Percentiles rank a stretch among this genome's conserved stretches.
phyloP scores from a whole-genome alignment of 768 basidiomycete species.

The Hypsizygus marmoreus region DNA sequence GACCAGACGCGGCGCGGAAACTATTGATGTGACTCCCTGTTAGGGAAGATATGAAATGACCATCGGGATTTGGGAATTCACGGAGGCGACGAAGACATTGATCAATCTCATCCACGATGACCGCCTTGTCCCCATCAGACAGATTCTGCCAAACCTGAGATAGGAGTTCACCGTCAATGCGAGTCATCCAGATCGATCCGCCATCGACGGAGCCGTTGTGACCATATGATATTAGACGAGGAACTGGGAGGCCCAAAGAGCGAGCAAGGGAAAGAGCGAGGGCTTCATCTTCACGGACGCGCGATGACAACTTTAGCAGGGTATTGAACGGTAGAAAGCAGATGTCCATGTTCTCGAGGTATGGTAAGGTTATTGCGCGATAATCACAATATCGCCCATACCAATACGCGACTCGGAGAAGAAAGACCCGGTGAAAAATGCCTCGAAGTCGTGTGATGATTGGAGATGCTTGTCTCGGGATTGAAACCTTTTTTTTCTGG shows the following conservation, averaged over 20 bases:
- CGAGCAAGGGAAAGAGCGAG: constrained; percentile 7
- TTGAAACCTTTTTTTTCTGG: too few species aligned
- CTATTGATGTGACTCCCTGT: constrained; percentile 3
- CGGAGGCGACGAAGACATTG: constrained; percentile 4
- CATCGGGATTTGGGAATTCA: constrained; percentile 7
- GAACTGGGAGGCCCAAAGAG: constrained; percentile 9
- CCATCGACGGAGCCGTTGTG: background rate
- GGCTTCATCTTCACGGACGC: constrained; percentile 6
- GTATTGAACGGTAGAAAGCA: constrained; percentile 6
- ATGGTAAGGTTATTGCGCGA: background rate
- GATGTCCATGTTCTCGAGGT: background rate
- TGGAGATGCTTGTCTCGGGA: too few species aligned
- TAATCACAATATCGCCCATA: background rate
- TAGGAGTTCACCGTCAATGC: constrained; percentile 1
- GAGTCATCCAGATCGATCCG: constrained; percentile 11
- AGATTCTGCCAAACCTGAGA: constrained; percentile 4
- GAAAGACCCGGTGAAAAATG: background rate
- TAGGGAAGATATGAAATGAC: constrained; percentile 7
- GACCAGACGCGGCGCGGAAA: background rate
- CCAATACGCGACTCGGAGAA: background rate
- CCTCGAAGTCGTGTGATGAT: too few species aligned
- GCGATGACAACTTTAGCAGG: background rate
- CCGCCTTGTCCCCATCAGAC: background rate
- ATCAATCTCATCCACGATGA: constrained; percentile 4
- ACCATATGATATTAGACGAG: constrained; percentile 7